A percentile compares a stretch with the other conserved stretches of the same genome.
Conservation (phyloP, 768 basidiomycete genomes). For the Amanita rubescens region DNA sequence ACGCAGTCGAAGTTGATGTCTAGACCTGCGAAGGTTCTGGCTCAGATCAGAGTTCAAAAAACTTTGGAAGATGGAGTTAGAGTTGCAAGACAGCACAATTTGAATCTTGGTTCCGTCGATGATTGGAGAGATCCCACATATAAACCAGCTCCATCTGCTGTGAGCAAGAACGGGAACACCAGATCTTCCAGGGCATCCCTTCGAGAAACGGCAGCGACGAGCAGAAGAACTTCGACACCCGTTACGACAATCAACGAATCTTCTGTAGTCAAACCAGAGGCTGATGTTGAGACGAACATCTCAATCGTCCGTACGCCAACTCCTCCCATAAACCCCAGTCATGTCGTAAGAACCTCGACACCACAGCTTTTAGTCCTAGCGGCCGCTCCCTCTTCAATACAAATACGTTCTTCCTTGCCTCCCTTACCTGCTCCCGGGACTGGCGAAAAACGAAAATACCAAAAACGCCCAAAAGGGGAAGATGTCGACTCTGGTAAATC, state of each 20-base stretch:
- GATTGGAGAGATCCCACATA: background rate
- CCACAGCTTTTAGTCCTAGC: background rate
- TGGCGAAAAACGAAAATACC: constrained; percentile 2
- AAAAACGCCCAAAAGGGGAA: background rate
- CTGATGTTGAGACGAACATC: background rate
- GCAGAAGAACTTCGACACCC: background rate
- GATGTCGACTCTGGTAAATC: background rate
- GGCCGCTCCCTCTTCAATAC: background rate
- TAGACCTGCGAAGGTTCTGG: background rate
- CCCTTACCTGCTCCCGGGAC: background rate
- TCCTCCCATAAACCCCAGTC: background rate
- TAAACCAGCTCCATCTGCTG: background rate
- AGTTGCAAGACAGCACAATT: background rate
- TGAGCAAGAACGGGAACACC: background rate
- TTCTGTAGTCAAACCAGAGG: background rate
- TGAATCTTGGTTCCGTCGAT: background rate
- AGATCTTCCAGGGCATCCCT: background rate
- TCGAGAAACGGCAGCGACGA: background rate
- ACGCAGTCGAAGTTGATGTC: background rate
- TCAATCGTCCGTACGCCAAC: background rate
- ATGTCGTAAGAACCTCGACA: background rate
- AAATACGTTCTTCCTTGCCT: too few relatives aligned
- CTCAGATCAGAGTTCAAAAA: background rate
- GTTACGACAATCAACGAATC: background rate
- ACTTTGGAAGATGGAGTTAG: background rate